Evolutionary conservation across 1,284 basidiomycete genomes (phyloP).

Genomic region (Gomphus sp.): DNA sequence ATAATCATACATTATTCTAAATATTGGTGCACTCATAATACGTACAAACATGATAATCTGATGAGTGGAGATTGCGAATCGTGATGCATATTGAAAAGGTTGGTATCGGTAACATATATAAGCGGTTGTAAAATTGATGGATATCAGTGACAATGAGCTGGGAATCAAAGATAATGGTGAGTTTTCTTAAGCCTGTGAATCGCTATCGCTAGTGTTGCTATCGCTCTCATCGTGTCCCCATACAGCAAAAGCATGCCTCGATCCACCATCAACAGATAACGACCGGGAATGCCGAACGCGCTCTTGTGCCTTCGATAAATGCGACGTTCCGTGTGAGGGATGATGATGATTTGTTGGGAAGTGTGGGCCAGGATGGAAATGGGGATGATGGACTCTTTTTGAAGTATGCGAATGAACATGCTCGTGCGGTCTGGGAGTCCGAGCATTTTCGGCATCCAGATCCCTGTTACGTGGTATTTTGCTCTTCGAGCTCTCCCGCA

Average conservation of each 20-base stretch:
- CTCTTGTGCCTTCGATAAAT: conserved; percentile 21
- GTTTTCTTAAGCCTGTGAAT: conserved; percentile 19
- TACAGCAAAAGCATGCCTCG: conserved; percentile 63
- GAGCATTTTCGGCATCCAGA: conserved; percentile 34
- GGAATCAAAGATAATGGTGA: not conserved
- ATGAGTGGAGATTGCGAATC: not conserved
- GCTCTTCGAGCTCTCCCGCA: conserved; percentile 36
- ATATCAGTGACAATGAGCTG: not conserved
- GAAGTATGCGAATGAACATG: conserved; percentile 10
- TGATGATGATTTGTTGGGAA: conserved; percentile 25
- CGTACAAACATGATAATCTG: not conserved
- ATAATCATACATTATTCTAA: not conserved
- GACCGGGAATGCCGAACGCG: conserved; percentile 27
- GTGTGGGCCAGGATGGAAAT: conserved; percentile 11
- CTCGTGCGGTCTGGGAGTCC: conserved; percentile 12
- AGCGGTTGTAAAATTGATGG: not conserved
- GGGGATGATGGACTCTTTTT: conserved; percentile 8
- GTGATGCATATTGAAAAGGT: not conserved
- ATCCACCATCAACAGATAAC: conserved; percentile 29
- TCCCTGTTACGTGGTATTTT: conserved; percentile 47
- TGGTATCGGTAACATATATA: not conserved
- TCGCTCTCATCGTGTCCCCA: conserved; percentile 86
- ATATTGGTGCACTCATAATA: not conserved
- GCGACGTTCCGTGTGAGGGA: conserved; percentile 10
- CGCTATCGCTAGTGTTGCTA: conserved; percentile 68